phyloP scores from a whole-genome alignment of 2,329 filamentous ascomycete species.

The Stagonosporopsis chrysanthemi region DNA sequence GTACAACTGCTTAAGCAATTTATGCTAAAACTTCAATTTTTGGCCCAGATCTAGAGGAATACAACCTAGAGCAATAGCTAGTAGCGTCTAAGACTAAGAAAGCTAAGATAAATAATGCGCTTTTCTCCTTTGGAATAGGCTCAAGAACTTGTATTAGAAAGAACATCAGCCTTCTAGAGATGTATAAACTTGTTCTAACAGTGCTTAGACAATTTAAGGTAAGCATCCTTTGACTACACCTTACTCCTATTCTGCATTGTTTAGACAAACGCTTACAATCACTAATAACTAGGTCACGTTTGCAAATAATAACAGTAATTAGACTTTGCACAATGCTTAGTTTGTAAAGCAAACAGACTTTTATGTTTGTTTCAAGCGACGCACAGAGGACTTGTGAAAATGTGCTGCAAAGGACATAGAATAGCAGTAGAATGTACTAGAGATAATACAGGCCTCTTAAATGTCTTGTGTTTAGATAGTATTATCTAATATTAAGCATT shows the following conservation, averaged over 20 bases:
- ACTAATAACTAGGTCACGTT: too few species aligned
- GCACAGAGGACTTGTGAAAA: too few species aligned
- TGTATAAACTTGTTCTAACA: slow-evolving; percentile 10
- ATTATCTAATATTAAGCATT: too few species aligned
- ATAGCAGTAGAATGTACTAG: too few species aligned
- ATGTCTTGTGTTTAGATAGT: too few species aligned
- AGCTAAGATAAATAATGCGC: slow-evolving; percentile 37
- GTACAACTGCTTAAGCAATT: background rate
- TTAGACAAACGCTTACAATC: too few species aligned
- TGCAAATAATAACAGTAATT: background rate
- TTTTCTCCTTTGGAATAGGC: slow-evolving; percentile 9
- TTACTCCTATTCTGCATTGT: too few species aligned
- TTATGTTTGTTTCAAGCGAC: background rate
- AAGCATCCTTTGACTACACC: background rate
- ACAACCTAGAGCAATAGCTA: background rate
- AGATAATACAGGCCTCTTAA: too few species aligned
- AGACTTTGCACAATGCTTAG: slow-evolving; percentile 3
- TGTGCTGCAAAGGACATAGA: too few species aligned
- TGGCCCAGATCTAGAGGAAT: background rate
- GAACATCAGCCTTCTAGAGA: slow-evolving; percentile 17
- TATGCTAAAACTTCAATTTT: background rate
- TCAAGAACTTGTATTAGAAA: slow-evolving; percentile 18
- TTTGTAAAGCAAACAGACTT: slow-evolving; percentile 15
- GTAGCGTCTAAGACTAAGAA: slow-evolving; percentile 8
- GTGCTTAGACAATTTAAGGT: slow-evolving; percentile 2